Conservation (phyloP, 257 asterid species). For the Marsdenia floribunda region DNA sequence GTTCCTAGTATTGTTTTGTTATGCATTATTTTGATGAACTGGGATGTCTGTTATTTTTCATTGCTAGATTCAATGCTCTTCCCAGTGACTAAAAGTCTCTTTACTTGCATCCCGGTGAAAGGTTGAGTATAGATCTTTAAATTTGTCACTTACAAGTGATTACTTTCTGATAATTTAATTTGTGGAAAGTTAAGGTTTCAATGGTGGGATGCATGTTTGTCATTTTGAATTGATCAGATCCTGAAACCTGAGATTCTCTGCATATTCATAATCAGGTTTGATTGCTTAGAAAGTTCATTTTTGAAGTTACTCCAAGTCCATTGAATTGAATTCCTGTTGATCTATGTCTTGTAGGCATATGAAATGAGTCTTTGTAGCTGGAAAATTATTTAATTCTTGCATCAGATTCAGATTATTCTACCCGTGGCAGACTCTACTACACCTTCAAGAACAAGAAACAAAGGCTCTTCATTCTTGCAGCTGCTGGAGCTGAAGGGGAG, state of each 20-base stretch:
- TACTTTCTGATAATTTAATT: background rate
- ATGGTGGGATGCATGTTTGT: background rate
- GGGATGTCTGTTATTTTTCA: background rate
- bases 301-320: background rate
- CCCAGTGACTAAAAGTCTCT: background rate
- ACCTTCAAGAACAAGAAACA: too few relatives aligned
- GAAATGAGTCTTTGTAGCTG: too few relatives aligned
- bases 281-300: background rate
- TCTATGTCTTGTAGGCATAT: background rate
- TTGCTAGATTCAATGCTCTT: slow-evolving; percentile 1
- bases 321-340: too few relatives aligned
- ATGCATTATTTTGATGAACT: background rate
- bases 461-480: too few relatives aligned
- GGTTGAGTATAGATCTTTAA: background rate
- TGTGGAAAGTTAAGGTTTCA: background rate
- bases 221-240: background rate
- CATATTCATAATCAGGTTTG: background rate
- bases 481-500: too few relatives aligned
- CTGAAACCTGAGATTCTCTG: background rate
- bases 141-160: background rate
- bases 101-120: background rate
- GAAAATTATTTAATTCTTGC: too few relatives aligned
- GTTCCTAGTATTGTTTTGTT: background rate
- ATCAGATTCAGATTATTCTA: too few relatives aligned
- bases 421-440: too few relatives aligned